Conservation (phyloP, 768 basidiomycete genomes). For the Boletus rubescentipes region DNA sequence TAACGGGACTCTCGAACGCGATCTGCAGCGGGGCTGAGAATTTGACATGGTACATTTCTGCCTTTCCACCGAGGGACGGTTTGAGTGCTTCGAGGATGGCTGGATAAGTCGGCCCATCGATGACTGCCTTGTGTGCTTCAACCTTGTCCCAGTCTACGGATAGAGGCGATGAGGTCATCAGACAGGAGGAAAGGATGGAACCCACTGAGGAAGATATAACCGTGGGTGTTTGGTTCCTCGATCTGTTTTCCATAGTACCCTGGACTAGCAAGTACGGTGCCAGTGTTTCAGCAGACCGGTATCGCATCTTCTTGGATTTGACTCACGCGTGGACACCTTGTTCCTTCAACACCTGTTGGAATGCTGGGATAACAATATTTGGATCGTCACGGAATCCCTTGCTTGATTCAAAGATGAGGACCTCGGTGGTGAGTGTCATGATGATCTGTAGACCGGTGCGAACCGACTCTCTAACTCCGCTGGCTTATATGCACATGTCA, state of each 20-base stretch:
- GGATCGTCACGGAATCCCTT: conserved; percentile 8
- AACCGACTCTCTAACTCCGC: too few species aligned
- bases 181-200: neutral
- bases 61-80: conserved; percentile 1
- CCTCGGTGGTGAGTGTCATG: conserved; percentile 21
- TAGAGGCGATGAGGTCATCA: neutral
- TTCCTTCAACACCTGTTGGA: conserved; percentile 8
- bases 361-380: neutral
- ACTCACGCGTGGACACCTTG: conserved; percentile 16
- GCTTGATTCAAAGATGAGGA: conserved; percentile 20
- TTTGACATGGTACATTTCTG: conserved; percentile 21
- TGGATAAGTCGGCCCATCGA: conserved; percentile 1
- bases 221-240: conserved; percentile 11
- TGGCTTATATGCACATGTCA: neutral
- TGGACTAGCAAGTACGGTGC: conserved; percentile 10
- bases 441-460: too few species aligned
- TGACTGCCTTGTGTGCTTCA: conserved; percentile 20
- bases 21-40: conserved; percentile 15
- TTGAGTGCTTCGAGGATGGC: conserved; percentile 2
- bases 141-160: conserved; percentile 27
- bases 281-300: too few species aligned
- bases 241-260: conserved; percentile 21
- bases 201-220: conserved; percentile 20
- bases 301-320: neutral
- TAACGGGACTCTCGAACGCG: conserved; percentile 25